Evolutionary conservation across 169 alveolate genomes (phyloP).

Genomic region (Plasmodium reichenowi): DNA sequence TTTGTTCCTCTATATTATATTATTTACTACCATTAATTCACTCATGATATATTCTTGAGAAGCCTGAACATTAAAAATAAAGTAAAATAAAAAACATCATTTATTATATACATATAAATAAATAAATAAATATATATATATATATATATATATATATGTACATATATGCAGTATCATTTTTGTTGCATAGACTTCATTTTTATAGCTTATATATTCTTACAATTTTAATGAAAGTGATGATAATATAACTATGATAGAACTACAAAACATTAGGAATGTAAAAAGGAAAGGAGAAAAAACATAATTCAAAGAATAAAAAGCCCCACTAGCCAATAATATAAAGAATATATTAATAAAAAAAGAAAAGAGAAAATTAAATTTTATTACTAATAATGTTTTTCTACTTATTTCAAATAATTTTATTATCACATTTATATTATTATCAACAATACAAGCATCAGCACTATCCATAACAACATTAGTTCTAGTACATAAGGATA

Average conservation of each 20-base stretch:
- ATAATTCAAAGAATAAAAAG: conserved; percentile 59
- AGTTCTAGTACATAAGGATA: conserved; percentile 64
- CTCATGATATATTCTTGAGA: conserved; percentile 26
- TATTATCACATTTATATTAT: conserved; percentile 54
- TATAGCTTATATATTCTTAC: conserved; percentile 20
- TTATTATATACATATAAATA: neutral
- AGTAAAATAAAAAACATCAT: neutral
- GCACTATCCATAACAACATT: conserved; percentile 76
- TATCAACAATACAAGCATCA: conserved; percentile 73
- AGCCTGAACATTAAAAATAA: conserved; percentile 16
- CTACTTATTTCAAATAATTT: conserved; percentile 66
- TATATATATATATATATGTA: neutral
- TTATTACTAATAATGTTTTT: conserved; percentile 64
- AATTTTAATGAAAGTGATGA: conserved; percentile 62
- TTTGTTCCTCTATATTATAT: no score
- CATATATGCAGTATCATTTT: conserved; percentile 6
- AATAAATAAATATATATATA: neutral
- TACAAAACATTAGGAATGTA: conserved; percentile 72
- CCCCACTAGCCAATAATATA: conserved; percentile 74
- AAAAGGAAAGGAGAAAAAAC: conserved; percentile 66
- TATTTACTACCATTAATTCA: no score
- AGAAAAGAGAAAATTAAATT: conserved; percentile 67
- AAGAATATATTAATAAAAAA: conserved; percentile 65
- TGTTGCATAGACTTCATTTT: neutral
- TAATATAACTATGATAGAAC: conserved; percentile 57